Evolutionary conservation across 441 rosid genomes (phyloP).

Genomic region (Cnidoscolus chayamansa): DNA sequence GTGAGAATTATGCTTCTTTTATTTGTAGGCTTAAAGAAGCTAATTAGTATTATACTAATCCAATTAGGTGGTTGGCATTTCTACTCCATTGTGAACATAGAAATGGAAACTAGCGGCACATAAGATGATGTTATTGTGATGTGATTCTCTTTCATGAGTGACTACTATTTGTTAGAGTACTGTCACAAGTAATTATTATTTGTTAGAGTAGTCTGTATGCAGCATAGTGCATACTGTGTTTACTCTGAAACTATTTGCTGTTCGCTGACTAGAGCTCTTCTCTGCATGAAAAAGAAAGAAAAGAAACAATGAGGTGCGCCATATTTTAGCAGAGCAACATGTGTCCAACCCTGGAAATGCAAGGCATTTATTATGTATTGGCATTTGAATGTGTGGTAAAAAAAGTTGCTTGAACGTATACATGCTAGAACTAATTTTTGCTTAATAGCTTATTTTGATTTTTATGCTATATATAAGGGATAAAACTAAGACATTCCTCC

Average conservation of each 20-base stretch:
- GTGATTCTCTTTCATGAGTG: too few relatives aligned
- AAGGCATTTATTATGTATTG: constrained; percentile 6
- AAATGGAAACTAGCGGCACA: background rate
- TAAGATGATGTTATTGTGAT: background rate
- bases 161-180: too few relatives aligned
- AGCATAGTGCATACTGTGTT: background rate
- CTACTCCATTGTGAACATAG: background rate
- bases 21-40: background rate
- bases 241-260: background rate
- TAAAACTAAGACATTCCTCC: constrained; percentile 4
- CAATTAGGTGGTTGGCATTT: background rate
- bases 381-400: constrained; percentile 26
- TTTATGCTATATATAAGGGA: constrained; percentile 18
- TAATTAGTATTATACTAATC: background rate
- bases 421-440: constrained; percentile 30
- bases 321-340: background rate
- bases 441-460: constrained; percentile 27
- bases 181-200: too few relatives aligned
- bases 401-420: constrained; percentile 23
- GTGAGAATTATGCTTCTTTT: background rate
- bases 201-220: too few relatives aligned
- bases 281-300: background rate
- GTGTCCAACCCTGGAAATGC: background rate
- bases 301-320: background rate
- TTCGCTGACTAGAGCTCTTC: background rate